These are phyloP conservation scores for Microdochium trichocladiopsis DNA, from an alignment of 2,329 filamentous ascomycete species.

Conservation along the genomic window DNA sequence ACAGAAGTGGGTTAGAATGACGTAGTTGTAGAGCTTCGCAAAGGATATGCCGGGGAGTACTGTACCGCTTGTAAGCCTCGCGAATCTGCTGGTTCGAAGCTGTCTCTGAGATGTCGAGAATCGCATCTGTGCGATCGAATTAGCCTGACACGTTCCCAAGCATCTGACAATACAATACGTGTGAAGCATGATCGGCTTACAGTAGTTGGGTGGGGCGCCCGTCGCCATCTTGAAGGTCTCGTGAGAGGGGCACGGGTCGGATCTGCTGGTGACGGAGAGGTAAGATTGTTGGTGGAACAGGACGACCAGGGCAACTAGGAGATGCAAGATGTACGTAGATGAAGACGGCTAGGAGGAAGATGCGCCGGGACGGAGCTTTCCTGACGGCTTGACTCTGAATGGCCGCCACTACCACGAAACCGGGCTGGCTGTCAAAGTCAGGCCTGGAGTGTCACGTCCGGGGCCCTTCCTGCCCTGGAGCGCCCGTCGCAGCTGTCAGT, in stretches of 20 bases:
- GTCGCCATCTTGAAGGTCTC: constrained; percentile 21
- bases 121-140: constrained; percentile 47
- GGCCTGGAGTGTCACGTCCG: too few relatives aligned
- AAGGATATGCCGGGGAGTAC: too few relatives aligned
- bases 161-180: too few relatives aligned
- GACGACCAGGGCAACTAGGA: not conserved
- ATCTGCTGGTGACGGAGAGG: not conserved
- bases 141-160: too few relatives aligned
- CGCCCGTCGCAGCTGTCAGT: too few relatives aligned
- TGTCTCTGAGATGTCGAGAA: constrained; percentile 65
- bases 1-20: constrained; percentile 8
- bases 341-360: not conserved
- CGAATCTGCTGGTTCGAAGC: constrained; percentile 80
- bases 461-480: not conserved
- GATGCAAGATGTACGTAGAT: too few relatives aligned
- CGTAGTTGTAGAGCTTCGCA: not conserved
- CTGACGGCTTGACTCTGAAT: too few relatives aligned
- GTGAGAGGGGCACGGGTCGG: not conserved
- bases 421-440: too few relatives aligned
- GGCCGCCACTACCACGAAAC: too few relatives aligned
- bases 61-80: constrained; percentile 85
- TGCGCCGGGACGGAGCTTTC: not conserved
- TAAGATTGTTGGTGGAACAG: not conserved
- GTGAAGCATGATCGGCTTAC: constrained; percentile 27
- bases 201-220: constrained; percentile 49